A percentile compares a stretch with the other conserved stretches of the same genome.
Conservation (phyloP, 2,329 filamentous ascomycete genomes). For the Endothia cerciana region DNA sequence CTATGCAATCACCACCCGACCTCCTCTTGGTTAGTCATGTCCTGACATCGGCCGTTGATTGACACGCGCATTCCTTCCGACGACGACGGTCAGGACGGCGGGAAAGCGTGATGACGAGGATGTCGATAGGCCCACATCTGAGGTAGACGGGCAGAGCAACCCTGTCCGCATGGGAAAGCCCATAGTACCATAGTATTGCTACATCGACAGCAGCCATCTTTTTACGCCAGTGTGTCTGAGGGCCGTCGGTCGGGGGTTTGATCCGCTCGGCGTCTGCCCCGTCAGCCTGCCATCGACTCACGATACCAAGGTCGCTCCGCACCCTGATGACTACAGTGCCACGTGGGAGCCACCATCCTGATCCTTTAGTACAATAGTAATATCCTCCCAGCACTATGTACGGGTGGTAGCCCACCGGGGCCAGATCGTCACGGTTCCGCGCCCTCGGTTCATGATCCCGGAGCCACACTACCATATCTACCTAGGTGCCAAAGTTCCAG, state of each 20-base stretch:
- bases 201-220: background rate
- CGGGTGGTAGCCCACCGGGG: background rate
- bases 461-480: background rate
- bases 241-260: background rate
- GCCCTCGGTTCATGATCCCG: background rate
- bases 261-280: constrained; percentile 1
- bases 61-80: constrained; percentile 1
- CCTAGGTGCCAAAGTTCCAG: background rate
- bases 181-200: background rate
- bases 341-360: background rate
- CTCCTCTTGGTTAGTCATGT: constrained; percentile 3
- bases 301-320: background rate
- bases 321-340: background rate
- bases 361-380: background rate
- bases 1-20: background rate
- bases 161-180: background rate
- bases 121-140: background rate
- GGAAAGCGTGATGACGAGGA: background rate
- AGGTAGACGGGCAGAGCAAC: background rate
- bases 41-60: background rate
- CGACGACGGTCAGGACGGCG: background rate
- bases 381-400: background rate
- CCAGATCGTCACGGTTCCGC: background rate
- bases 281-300: background rate
- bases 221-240: background rate